These are phyloP conservation scores for Penstemon barbatus DNA, from an alignment of 257 asterid genomes.

Conservation along the genomic window DNA sequence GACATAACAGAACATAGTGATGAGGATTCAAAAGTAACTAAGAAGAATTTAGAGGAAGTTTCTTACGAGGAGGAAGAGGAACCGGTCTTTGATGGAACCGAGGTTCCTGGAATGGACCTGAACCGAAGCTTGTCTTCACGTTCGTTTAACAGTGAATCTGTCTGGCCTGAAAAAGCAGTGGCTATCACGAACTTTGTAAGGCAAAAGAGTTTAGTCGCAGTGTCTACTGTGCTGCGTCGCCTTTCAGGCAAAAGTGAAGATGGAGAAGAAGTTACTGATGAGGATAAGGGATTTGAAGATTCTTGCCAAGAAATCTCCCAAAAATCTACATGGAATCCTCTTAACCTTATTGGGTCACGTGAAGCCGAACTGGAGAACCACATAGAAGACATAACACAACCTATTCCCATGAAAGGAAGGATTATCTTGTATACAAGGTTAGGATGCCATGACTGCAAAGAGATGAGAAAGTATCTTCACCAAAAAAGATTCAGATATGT, in stretches of 20 bases:
- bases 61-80: slow-evolving; percentile 52
- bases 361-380: slow-evolving; percentile 37
- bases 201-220: slow-evolving; percentile 72
- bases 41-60: slow-evolving; percentile 37
- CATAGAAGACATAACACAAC: slow-evolving; percentile 37
- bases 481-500: slow-evolving; percentile 66
- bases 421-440: slow-evolving; percentile 69
- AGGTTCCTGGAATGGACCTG: slow-evolving; percentile 52
- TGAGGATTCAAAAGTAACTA: slow-evolving; percentile 26
- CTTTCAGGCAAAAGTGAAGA: slow-evolving; percentile 71
- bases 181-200: slow-evolving; percentile 67
- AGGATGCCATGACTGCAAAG: slow-evolving; percentile 68
- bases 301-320: slow-evolving; percentile 34
- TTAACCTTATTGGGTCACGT: slow-evolving; percentile 55
- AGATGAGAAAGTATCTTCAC: slow-evolving; percentile 60
- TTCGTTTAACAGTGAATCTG: slow-evolving; percentile 42
- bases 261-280: slow-evolving; percentile 45
- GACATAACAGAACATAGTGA: slow-evolving; percentile 28
- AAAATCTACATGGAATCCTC: slow-evolving; percentile 64
- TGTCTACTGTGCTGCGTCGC: slow-evolving; percentile 68
- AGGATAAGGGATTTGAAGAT: slow-evolving; percentile 35
- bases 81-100: slow-evolving; percentile 77
- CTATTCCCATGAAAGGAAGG: slow-evolving; percentile 72
- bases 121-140: slow-evolving; percentile 37
- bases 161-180: slow-evolving; percentile 85